These are phyloP conservation scores for Candida hungchunana DNA, from an alignment of 805 yeast species.

Conservation along the genomic window DNA sequence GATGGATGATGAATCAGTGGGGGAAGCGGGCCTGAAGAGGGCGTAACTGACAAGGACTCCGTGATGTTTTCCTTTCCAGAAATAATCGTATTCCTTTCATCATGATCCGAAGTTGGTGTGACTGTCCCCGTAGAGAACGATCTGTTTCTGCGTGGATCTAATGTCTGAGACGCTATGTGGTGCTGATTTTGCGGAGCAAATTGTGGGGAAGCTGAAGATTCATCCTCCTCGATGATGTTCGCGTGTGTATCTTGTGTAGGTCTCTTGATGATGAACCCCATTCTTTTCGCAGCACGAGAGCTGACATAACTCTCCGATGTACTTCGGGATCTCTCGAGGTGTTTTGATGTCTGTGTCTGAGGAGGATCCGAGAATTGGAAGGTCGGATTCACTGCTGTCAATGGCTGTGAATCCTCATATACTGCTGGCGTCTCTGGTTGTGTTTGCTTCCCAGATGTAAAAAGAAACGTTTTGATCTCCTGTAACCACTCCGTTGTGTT, in stretches of 20 bases:
- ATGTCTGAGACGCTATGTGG: constrained; percentile 4
- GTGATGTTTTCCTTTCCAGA: not conserved
- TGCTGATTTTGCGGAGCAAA: too few relatives aligned
- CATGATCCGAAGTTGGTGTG: constrained; percentile 6
- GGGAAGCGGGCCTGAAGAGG: too few relatives aligned
- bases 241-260: constrained; percentile 23
- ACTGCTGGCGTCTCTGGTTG: too few relatives aligned
- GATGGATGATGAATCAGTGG: not conserved
- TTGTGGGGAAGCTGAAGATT: too few relatives aligned
- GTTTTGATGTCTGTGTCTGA: constrained; percentile 2
- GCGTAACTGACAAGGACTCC: not conserved
- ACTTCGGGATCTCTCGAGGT: constrained; percentile 29
- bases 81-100: not conserved
- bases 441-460: constrained; percentile 6
- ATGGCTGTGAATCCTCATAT: too few relatives aligned
- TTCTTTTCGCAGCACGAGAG: constrained; percentile 66
- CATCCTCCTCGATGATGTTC: constrained; percentile 26
- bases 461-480: constrained; percentile 15
- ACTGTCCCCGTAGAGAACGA: constrained; percentile 17
- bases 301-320: constrained; percentile 42
- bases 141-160: constrained; percentile 21
- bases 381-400: constrained; percentile 3
- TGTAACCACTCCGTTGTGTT: constrained; percentile 41
- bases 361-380: constrained; percentile 9
- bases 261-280: constrained; percentile 63